These are phyloP conservation scores for Avena insularis DNA, from an alignment of 176 grass and related monocot genomes.

Conservation along the genomic window DNA sequence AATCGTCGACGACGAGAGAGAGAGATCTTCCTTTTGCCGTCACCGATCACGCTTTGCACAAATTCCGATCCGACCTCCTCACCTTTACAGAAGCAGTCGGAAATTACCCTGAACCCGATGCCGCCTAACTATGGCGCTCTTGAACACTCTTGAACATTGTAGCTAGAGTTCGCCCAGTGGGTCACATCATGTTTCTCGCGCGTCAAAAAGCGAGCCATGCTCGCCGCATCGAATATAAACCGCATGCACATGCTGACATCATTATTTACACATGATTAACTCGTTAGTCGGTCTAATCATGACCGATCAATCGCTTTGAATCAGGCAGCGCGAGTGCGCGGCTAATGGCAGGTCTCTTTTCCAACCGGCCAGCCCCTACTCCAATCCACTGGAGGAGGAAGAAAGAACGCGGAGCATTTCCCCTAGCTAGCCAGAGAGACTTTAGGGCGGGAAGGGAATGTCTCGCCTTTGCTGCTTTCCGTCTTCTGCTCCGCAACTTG, in stretches of 20 bases:
- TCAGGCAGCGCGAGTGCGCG: neutral
- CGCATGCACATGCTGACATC: neutral
- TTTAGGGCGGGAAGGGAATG: slow-evolving; percentile 24
- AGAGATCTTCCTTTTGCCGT: neutral
- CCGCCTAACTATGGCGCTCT: neutral
- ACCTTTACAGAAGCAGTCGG: neutral
- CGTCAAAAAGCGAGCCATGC: neutral
- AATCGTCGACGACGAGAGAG: neutral
- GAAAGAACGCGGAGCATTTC: neutral
- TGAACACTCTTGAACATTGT: neutral
- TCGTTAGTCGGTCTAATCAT: slow-evolving; percentile 7
- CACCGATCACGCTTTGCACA: slow-evolving; percentile 15
- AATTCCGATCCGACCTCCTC: neutral
- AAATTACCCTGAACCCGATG: slow-evolving; percentile 18
- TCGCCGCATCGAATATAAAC: neutral
- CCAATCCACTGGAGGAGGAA: neutral
- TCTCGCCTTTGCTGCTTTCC: slow-evolving; percentile 13
- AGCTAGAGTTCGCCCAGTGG: neutral
- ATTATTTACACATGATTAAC: neutral
- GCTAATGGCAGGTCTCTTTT: neutral
- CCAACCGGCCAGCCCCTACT: neutral
- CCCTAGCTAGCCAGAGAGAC: neutral
- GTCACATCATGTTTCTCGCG: neutral
- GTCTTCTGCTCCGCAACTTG: slow-evolving; percentile 6
- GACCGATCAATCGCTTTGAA: slow-evolving; percentile 1